Evolutionary conservation across 768 basidiomycete species (phyloP), one percentile per base, ranked within the genome.

Genomic region (Crepidotus variabilis): DNA sequence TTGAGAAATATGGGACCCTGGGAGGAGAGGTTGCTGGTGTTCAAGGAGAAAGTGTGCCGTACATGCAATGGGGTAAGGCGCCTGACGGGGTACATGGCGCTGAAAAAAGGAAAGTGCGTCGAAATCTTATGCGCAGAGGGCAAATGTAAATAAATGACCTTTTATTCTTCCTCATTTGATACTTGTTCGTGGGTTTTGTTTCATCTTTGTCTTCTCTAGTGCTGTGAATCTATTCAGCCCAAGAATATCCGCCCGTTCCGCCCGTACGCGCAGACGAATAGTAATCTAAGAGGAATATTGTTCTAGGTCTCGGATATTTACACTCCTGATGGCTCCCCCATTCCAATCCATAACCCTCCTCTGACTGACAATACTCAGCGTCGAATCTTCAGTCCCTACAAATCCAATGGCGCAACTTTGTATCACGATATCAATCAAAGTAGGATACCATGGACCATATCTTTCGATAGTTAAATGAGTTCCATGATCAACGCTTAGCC

Each of bases 111-210:
- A 75, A 85, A 45, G 85, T 92, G 47, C 79, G 94, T 68, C 78
- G 93, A 66, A 96, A 96, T 72, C 69, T 97, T 67, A 92, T 94
- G 92, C 76, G 94, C 22, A 83, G 82, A 60, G 86, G 83, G 6
- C 91, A 93, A 69, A 79, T 82, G 79, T 88, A 69, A 22, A 28
- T 28, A 8, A 4, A 8, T 3, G 28, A 3, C 28, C 28, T 8
- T 28, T 8, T 28, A 28, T 28, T 4, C 28, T n/a, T 28, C 28
- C 28, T 28, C 28, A 28, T 28, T 28, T 8, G 28, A 28, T 8
- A 28, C 28, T 8, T 28, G 4, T 8, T 28, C 28, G 8, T 28
- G 3, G 28, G 4, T 28, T 28, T 28, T 3, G 8, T 28, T 3
- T 28, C 3, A 28, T 8, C 4, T 43, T 2, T 14, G 5, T 20